These are phyloP conservation scores for Benincasa hispida DNA, from an alignment of 306 rosid species.

Conservation along the genomic window DNA sequence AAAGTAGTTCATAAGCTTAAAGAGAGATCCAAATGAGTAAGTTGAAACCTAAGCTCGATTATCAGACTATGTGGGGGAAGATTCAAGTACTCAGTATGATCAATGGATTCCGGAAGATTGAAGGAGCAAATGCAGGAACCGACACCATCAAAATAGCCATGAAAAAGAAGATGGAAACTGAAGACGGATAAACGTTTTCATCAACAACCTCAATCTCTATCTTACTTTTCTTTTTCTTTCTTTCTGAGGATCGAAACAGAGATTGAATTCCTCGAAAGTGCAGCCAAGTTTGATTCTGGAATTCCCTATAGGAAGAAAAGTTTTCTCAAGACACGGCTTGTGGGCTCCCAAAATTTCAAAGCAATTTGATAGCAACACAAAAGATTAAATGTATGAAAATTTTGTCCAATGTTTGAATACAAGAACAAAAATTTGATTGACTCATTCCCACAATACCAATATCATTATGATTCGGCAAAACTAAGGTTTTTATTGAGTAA, in stretches of 20 bases:
- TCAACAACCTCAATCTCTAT: not conserved
- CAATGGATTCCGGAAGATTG: not conserved
- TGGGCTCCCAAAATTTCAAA: constrained; percentile 27
- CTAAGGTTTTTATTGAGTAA: not conserved
- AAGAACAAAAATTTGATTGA: not conserved
- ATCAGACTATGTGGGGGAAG: not conserved
- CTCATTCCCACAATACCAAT: not conserved
- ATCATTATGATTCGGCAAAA: not conserved
- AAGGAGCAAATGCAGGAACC: not conserved
- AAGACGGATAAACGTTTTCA: not conserved
- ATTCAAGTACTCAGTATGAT: not conserved
- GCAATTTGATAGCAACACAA: constrained; percentile 26
- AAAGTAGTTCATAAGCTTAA: not conserved
- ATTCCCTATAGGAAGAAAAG: constrained; percentile 3
- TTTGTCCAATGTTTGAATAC: not conserved
- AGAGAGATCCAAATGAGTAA: constrained; percentile 4
- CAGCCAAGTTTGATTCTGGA: constrained; percentile 13
- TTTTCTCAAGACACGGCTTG: constrained; percentile 30
- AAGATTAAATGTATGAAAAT: not conserved
- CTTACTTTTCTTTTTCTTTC: not conserved
- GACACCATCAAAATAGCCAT: not conserved
- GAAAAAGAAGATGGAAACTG: not conserved
- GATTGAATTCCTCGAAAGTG: constrained; percentile 1
- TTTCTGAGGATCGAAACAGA: not conserved
- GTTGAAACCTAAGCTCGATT: not conserved